Conservation (phyloP, 2,329 filamentous ascomycete genomes). For the Huntiella abstrusa region DNA sequence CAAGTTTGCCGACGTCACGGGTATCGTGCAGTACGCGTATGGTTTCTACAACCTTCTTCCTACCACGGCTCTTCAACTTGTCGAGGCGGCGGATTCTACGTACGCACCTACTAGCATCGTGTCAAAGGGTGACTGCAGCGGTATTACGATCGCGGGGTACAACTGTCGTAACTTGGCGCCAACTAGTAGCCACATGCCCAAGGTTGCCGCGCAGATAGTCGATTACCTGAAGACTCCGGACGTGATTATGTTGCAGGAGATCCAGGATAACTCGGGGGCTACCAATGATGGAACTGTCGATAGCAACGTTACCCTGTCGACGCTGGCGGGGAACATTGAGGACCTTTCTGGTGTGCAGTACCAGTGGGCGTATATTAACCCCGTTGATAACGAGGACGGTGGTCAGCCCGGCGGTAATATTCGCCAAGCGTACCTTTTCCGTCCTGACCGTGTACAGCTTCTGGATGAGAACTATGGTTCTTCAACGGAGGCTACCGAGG, state of each 20-base stretch:
- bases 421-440: conserved; percentile 51
- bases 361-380: conserved; percentile 38
- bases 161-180: conserved; percentile 52
- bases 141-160: conserved; percentile 46
- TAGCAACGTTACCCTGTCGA: conserved; percentile 39
- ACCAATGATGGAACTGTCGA: conserved; percentile 37
- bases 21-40: conserved; percentile 45
- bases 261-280: conserved; percentile 47
- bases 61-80: conserved; percentile 33
- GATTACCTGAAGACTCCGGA: conserved; percentile 43
- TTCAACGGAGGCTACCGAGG: conserved; percentile 33
- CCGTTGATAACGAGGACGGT: conserved; percentile 41
- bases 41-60: conserved; percentile 54
- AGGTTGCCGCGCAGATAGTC: conserved; percentile 45
- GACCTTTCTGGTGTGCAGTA: conserved; percentile 33
- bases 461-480: conserved; percentile 37
- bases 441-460: conserved; percentile 38
- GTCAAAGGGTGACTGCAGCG: conserved; percentile 37
- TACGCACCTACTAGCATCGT: conserved; percentile 32
- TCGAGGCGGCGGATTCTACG: conserved; percentile 25
- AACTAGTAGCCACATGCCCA: conserved; percentile 32
- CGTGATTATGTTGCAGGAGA: conserved; percentile 49
- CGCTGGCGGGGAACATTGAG: conserved; percentile 34
- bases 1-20: conserved; percentile 44
- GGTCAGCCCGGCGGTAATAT: conserved; percentile 55